These are phyloP conservation scores for Cladorrhinum sp. DNA, from an alignment of 2,329 filamentous ascomycete genomes.

Conservation along the genomic window DNA sequence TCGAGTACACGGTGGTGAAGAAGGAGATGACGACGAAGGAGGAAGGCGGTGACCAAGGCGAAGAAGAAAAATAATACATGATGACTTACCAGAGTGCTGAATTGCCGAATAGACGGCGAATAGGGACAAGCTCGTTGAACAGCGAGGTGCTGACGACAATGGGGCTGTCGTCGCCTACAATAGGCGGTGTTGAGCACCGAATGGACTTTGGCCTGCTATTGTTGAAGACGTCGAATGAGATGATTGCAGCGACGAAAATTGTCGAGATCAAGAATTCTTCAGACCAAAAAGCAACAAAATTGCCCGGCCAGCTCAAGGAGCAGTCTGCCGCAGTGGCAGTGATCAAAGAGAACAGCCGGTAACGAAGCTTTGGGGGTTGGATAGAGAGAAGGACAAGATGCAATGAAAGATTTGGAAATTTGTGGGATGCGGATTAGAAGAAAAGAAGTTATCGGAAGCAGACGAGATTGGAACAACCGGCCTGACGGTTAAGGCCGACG, in stretches of 20 bases:
- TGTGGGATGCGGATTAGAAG: conserved; percentile 1
- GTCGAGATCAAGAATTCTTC: neutral
- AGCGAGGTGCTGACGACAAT: neutral
- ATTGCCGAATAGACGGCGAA: neutral
- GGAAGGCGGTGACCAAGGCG: neutral
- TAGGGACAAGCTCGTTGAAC: neutral
- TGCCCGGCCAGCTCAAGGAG: conserved; percentile 6
- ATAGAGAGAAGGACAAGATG: conserved; percentile 10
- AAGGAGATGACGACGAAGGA: neutral
- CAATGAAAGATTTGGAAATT: neutral
- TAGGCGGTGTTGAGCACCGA: neutral
- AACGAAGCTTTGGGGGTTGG: conserved; percentile 14
- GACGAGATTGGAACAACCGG: neutral
- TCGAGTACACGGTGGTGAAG: too few relatives aligned
- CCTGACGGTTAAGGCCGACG: neutral
- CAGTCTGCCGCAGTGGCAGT: conserved; percentile 4
- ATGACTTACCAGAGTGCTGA: neutral
- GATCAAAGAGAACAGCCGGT: conserved; percentile 18
- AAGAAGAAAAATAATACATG: neutral
- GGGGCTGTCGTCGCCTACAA: neutral
- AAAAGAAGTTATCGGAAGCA: neutral
- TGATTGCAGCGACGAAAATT: neutral
- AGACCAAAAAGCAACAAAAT: conserved; percentile 22
- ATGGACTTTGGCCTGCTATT: neutral
- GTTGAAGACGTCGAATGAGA: neutral